Evolutionary conservation across 768 basidiomycete genomes (phyloP), one percentile per base, ranked within the genome.

Genomic region (Pholiota molesta): DNA sequence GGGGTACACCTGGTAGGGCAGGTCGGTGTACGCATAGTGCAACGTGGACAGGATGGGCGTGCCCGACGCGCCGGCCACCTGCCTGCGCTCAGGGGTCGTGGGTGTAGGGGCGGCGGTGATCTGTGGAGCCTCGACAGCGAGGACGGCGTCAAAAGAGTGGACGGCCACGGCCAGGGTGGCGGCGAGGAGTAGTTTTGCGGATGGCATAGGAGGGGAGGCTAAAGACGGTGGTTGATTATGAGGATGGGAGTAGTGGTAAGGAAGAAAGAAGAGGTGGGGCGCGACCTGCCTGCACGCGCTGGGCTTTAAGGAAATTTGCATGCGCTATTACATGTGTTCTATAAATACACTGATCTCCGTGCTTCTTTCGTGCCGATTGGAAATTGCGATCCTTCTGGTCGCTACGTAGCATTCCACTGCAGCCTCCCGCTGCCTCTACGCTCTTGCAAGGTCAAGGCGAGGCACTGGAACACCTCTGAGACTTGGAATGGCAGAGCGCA

Each of bases 1-100:
- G 31, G 67, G 64, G 29, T 68, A 65, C 16, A 66, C 67, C 59
- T 68, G 67, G 55, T 64, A 60, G 5, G 67, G 67, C 49, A 65
- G 60, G 29, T 59, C 62, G 10, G 65, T 66, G 63, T 45, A 66
- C 16, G 62, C 67, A 40, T 60, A 68, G 45, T 63, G 51, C 29
- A 68, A 44, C 13, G 66, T 68, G 7, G 66, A 68, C 42, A 68
- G 60, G 44, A 68, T 68, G 49, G 66, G 66, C 1, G 66, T 67
- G 31, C 66, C 66, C 8, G 66, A 29, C 14, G 23, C 66, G 19
- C 64, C 62, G 13, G 66, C 64, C 9, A 59, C 64, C 28, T 65
- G 57, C 39, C 66, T 55, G 52, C 62, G 65, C 21, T 44, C 56
- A 31, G 62, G 39, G 49, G 58, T 57, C 0, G 57, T 60, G 14